phyloP scores from a whole-genome alignment of 2,329 filamentous ascomycete species.

The Aspergillus vadensis region DNA sequence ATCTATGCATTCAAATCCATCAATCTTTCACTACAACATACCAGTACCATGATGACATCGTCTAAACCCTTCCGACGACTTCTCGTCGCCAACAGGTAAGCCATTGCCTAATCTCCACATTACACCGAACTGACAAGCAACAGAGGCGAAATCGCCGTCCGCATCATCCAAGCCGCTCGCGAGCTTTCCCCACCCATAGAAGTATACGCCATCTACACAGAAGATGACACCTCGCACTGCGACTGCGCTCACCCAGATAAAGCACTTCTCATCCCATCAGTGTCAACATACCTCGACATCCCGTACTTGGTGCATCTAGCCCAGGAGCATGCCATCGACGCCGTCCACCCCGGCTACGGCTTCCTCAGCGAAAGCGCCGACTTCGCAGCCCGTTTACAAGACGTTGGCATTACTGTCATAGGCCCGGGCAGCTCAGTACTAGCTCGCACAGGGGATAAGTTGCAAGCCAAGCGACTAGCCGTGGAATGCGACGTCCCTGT shows the following conservation, averaged over 20 bases:
- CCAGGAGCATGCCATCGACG: constrained; percentile 55
- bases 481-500: constrained; percentile 56
- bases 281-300: constrained; percentile 58
- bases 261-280: constrained; percentile 53
- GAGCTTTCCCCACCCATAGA: constrained; percentile 55
- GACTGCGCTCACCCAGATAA: constrained; percentile 51
- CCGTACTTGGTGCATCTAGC: constrained; percentile 50
- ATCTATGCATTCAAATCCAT: neutral
- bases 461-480: constrained; percentile 56
- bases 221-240: constrained; percentile 58
- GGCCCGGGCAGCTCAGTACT: constrained; percentile 61
- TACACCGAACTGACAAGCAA: neutral
- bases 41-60: constrained; percentile 10
- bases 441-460: constrained; percentile 58
- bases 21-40: neutral
- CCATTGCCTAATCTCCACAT: neutral
- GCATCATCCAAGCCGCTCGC: constrained; percentile 61
- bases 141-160: constrained; percentile 66
- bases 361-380: constrained; percentile 62
- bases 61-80: constrained; percentile 49
- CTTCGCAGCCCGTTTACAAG: constrained; percentile 52
- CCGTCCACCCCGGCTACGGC: constrained; percentile 62
- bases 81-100: constrained; percentile 57
- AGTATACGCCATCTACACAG: constrained; percentile 59
- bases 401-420: constrained; percentile 52